Percentiles rank a stretch among this genome's conserved stretches.
These are phyloP conservation scores for Knoxia roxburghii DNA, from an alignment of 257 asterid genomes.

Conservation along the genomic window DNA sequence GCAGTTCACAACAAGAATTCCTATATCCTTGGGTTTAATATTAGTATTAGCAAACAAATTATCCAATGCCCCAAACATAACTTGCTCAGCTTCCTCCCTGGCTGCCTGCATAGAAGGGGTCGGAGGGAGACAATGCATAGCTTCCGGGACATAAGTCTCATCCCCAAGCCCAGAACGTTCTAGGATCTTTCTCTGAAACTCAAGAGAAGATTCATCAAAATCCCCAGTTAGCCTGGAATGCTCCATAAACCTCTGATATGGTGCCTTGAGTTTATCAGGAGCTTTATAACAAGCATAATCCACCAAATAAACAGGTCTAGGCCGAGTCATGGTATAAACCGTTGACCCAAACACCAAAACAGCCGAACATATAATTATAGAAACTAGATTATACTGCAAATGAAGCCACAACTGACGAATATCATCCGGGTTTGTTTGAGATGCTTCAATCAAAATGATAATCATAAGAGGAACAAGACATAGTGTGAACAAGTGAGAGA, in stretches of 20 bases:
- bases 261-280: constrained; percentile 46
- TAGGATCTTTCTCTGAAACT: constrained; percentile 70
- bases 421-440: constrained; percentile 68
- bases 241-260: constrained; percentile 41
- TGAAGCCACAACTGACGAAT: constrained; percentile 61
- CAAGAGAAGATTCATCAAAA: constrained; percentile 62
- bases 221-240: constrained; percentile 54
- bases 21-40: constrained; percentile 62
- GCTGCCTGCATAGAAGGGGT: constrained; percentile 73
- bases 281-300: constrained; percentile 67
- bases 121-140: constrained; percentile 68
- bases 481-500: constrained; percentile 60
- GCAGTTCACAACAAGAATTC: constrained; percentile 65
- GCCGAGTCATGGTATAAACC: constrained; percentile 63
- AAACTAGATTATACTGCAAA: constrained; percentile 59
- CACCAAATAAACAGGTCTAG: constrained; percentile 61
- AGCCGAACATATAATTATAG: constrained; percentile 52
- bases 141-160: constrained; percentile 65
- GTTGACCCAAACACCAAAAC: constrained; percentile 69
- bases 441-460: constrained; percentile 46
- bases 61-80: constrained; percentile 64
- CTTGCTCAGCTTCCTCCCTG: constrained; percentile 73
- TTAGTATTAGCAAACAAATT: constrained; percentile 46
- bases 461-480: constrained; percentile 59
- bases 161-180: constrained; percentile 75